Conservation (phyloP, 2,329 filamentous ascomycete genomes). For the Colletotrichum musae region DNA sequence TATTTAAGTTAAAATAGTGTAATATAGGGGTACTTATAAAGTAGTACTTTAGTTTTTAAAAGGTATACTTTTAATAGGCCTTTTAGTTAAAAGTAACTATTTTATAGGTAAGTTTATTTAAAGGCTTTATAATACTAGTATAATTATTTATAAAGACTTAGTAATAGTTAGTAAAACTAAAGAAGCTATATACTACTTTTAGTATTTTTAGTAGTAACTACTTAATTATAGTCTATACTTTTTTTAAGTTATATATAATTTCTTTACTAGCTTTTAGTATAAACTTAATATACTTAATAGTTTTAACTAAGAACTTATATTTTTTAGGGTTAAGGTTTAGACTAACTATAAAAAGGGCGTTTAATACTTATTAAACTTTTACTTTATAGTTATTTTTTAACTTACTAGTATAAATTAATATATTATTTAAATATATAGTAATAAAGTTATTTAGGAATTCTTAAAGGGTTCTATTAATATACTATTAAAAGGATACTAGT, state of each 20-base stretch:
- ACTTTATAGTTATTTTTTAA: slow-evolving; percentile 12
- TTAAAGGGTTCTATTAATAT: slow-evolving; percentile 44
- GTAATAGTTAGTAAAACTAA: slow-evolving; percentile 2
- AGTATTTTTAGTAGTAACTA: neutral
- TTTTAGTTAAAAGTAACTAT: neutral
- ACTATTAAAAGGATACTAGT: slow-evolving; percentile 39
- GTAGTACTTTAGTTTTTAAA: neutral
- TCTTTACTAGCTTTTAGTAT: slow-evolving; percentile 6
- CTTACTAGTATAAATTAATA: slow-evolving; percentile 41
- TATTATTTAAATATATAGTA: slow-evolving; percentile 42
- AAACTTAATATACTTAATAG: slow-evolving; percentile 6
- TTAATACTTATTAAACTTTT: neutral
- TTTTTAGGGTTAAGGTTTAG: neutral
- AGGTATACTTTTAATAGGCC: neutral
- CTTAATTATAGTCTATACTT: neutral
- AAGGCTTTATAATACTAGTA: neutral
- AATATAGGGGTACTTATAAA: neutral
- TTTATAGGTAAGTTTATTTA: neutral
- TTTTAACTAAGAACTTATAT: slow-evolving; percentile 15
- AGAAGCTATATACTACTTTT: neutral
- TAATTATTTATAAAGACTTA: too few species aligned
- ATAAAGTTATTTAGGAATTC: slow-evolving; percentile 41
- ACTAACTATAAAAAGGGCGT: neutral
- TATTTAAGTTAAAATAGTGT: neutral
- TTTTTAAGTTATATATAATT: neutral